Conservation (phyloP, 169 alveolate genomes). For the Cryptosporidium ryanae region DNA sequence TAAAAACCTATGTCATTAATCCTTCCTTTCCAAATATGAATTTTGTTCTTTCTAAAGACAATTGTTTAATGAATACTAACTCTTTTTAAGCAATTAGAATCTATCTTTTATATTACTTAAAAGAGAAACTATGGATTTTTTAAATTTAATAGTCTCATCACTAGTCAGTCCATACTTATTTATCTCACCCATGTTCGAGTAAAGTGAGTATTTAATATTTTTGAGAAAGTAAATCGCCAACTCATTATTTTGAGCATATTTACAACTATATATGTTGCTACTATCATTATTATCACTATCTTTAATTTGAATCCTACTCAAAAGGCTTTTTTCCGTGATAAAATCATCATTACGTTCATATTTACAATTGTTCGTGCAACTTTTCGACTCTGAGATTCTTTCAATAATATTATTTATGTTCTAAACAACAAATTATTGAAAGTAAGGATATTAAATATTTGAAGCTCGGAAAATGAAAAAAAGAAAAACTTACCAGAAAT, state of each 20-base stretch:
- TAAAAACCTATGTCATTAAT: too few relatives aligned
- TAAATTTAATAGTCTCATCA: conserved; percentile 48
- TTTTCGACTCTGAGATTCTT: neutral
- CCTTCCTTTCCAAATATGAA: too few relatives aligned
- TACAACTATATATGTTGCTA: neutral
- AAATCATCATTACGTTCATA: neutral
- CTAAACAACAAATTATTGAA: neutral
- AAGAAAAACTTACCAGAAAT: conserved; percentile 39
- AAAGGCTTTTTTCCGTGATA: neutral
- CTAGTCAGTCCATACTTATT: conserved; percentile 24
- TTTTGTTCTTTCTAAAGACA: too few relatives aligned
- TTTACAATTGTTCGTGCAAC: too few relatives aligned
- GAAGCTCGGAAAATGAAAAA: neutral
- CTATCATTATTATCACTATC: neutral
- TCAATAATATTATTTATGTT: conserved; percentile 20
- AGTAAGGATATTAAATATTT: neutral
- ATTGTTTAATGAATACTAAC: too few relatives aligned
- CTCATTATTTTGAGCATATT: neutral
- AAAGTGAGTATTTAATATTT: conserved; percentile 11
- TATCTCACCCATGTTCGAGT: neutral
- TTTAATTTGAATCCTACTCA: neutral
- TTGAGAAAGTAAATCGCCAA: conserved; percentile 7
- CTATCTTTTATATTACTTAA: neutral
- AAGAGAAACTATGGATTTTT: conserved; percentile 14
- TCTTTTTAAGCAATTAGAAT: too few relatives aligned